Evolutionary conservation across 2,329 filamentous ascomycete species (phyloP), one percentile per base, ranked within the genome.

Genomic region (Fusarium staphyleae): DNA sequence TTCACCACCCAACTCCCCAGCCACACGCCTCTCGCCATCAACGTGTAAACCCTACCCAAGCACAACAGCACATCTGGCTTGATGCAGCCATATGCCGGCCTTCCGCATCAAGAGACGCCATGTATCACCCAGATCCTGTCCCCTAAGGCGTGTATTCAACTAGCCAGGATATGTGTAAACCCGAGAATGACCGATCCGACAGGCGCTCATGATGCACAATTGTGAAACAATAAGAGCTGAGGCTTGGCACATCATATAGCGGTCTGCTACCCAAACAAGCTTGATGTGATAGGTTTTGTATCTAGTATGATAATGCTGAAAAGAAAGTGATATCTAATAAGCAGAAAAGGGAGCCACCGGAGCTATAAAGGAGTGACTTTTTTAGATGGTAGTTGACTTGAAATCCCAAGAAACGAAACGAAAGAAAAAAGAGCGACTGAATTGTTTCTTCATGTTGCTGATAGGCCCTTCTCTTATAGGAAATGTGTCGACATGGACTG

Each of bases 301-400:
- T 61, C 54, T 62, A 61, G 34, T 50, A 55, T 37, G 45, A 34
- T 14, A 35, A 39, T 16, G 50, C 19, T 11, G 54, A 42, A 43
- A 57, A 28, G 37, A 43, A 48, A 59, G 58, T 55, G 40, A 46
- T 55, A 61, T 62, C 58, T 61, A 61, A n/a, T 22, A 33, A 32
- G 33, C 39, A 47, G 16, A 29, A 29, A n/a, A 39, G 26, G 16
- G 19, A 15, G 33, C 19, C 19, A 34, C 34, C 9, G 7, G 18
- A 36, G 15, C 10, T 16, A 19, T 18, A 30, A 47, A 35, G 13
- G 34, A 39, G 44, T 7, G 45, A 29, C 24, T 26, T 34, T n/a
- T 51, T 13, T 37, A 35, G 37, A 28, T 37, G 19, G 5, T 12
- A n/a, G 28, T 30, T 30, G 11, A 13, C 28, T n/a, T 13, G 35